A percentile compares a stretch with the other conserved stretches of the same genome.
These are phyloP conservation scores for Lachnellula occidentalis DNA, from an alignment of 2,329 filamentous ascomycete species.

Conservation along the genomic window DNA sequence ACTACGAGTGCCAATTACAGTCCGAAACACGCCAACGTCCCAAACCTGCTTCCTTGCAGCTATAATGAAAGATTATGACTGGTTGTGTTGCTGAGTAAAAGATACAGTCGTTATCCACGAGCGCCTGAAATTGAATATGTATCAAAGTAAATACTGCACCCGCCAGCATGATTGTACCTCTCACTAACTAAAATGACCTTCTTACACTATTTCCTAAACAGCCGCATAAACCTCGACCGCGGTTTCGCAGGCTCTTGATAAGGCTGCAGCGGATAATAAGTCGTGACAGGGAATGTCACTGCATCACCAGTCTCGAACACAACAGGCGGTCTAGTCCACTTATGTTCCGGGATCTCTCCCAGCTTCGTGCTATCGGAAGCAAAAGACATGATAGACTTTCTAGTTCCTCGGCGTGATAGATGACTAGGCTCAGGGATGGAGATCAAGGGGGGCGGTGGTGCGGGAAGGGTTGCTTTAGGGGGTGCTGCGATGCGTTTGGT, in stretches of 20 bases:
- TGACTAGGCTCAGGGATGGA: not conserved
- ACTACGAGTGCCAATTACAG: too few species aligned
- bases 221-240: conserved; percentile 16
- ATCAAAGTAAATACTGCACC: not conserved
- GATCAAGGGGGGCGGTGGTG: not conserved
- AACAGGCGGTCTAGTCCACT: conserved; percentile 12
- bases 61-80: too few species aligned
- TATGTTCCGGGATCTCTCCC: conserved; percentile 36
- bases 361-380: conserved; percentile 42
- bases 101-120: too few species aligned
- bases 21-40: too few species aligned
- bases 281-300: conserved; percentile 16
- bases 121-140: too few species aligned
- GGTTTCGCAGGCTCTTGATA: conserved; percentile 21
- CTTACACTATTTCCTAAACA: conserved; percentile 18
- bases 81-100: too few species aligned
- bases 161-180: not conserved
- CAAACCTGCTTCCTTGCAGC: too few species aligned
- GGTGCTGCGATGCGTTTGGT: not conserved
- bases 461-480: not conserved
- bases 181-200: not conserved
- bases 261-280: conserved; percentile 20
- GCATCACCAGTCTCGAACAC: not conserved
- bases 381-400: conserved; percentile 33
- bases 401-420: conserved; percentile 5